phyloP scores from a whole-genome alignment of 2,329 filamentous ascomycete genomes.

The Ascochyta koolunga region DNA sequence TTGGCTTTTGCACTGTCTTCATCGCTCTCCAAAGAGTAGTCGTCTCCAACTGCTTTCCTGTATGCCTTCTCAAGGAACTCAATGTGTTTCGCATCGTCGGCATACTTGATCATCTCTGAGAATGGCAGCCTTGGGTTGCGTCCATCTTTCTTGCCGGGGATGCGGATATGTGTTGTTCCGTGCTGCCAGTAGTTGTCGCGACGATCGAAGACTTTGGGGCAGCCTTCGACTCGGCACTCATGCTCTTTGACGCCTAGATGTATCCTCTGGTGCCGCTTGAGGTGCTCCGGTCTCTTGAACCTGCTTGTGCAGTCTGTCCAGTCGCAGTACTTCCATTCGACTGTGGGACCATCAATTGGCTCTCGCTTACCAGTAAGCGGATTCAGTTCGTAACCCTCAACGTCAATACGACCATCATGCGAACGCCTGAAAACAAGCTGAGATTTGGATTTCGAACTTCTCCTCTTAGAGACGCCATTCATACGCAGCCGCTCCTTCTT shows the following conservation, averaged over 20 bases:
- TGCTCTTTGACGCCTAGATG: conserved; percentile 30
- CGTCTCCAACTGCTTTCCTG: conserved; percentile 23
- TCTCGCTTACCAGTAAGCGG: conserved; percentile 13
- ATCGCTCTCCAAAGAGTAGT: conserved; percentile 21
- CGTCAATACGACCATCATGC: conserved; percentile 16
- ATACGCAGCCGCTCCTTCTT: conserved; percentile 25
- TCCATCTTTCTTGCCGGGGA: conserved; percentile 35
- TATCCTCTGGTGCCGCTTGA: conserved; percentile 37
- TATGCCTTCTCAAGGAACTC: conserved; percentile 37
- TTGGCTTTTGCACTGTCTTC: conserved; percentile 5
- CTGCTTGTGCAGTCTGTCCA: conserved; percentile 11
- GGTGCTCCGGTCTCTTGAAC: conserved; percentile 41
- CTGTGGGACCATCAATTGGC: conserved; percentile 14
- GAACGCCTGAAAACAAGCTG: conserved; percentile 13
- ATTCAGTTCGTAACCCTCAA: conserved; percentile 13
- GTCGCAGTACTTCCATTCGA: conserved; percentile 17
- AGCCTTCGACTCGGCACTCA: conserved; percentile 29
- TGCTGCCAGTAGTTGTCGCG: conserved; percentile 47
- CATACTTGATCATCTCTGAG: conserved; percentile 28
- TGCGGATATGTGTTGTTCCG: conserved; percentile 36
- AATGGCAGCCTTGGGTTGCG: conserved; percentile 34
- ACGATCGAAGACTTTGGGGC: conserved; percentile 36
- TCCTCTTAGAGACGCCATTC: conserved; percentile 14
- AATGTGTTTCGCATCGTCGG: conserved; percentile 36
- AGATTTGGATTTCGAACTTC: conserved; percentile 11